phyloP scores from a whole-genome alignment of 768 basidiomycete genomes.

The Suillus weaverae region DNA sequence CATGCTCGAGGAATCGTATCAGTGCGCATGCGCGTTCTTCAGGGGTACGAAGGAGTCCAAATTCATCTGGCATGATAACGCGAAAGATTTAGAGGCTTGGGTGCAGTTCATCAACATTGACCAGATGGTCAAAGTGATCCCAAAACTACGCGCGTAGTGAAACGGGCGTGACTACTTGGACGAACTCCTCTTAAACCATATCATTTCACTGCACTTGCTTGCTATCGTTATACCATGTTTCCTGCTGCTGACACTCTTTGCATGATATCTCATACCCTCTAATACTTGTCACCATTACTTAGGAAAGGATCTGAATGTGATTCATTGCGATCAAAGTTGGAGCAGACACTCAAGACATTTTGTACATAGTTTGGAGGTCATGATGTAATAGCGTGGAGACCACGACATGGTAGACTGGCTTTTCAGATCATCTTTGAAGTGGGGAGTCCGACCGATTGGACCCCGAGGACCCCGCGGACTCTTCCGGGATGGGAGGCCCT shows the following conservation, averaged over 20 bases:
- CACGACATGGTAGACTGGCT: background rate
- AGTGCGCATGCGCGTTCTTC: slow-evolving; percentile 79
- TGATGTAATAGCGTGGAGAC: background rate
- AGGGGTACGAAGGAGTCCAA: slow-evolving; percentile 62
- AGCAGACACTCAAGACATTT: background rate
- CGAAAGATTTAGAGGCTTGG: slow-evolving; percentile 72
- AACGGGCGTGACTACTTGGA: slow-evolving; percentile 1
- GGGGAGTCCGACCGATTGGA: slow-evolving; percentile 1
- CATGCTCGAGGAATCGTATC: slow-evolving; percentile 66
- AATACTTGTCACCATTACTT: slow-evolving; percentile 8
- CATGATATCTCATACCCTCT: slow-evolving; percentile 16
- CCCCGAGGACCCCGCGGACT: background rate
- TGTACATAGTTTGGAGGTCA: background rate
- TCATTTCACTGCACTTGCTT: slow-evolving; percentile 5
- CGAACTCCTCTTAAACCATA: background rate
- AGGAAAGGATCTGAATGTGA: background rate
- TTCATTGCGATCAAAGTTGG: background rate
- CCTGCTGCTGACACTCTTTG: slow-evolving; percentile 7
- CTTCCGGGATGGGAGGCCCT: slow-evolving; percentile 41
- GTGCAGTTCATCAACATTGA: slow-evolving; percentile 84
- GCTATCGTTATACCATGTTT: slow-evolving; percentile 9
- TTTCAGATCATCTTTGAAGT: background rate
- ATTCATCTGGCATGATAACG: slow-evolving; percentile 71
- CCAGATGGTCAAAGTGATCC: slow-evolving; percentile 77
- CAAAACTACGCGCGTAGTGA: slow-evolving; percentile 64